phyloP scores from a whole-genome alignment of 1,284 basidiomycete genomes.

The Mrakiaceae sp. region DNA sequence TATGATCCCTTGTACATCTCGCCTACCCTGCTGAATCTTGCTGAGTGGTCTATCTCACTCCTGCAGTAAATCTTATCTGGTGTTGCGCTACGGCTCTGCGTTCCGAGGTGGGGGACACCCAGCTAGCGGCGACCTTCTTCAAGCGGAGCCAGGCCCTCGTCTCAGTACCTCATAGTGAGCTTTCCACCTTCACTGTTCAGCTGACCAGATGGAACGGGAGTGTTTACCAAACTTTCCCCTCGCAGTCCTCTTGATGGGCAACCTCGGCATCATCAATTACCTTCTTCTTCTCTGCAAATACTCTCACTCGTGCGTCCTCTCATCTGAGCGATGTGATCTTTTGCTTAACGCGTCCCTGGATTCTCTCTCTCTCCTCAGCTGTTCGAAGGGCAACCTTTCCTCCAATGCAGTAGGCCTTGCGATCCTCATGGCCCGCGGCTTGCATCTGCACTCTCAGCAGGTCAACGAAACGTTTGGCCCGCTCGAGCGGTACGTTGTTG shows the following conservation, averaged over 20 bases:
- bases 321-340: background rate
- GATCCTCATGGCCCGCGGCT: slow-evolving; percentile 10
- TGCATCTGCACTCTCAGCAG: slow-evolving; percentile 10
- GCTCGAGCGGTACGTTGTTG: slow-evolving; percentile 3
- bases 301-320: slow-evolving; percentile 5
- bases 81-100: slow-evolving; percentile 4
- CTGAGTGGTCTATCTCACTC: background rate
- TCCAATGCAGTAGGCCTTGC: slow-evolving; percentile 13
- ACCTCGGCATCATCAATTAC: slow-evolving; percentile 14
- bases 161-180: slow-evolving; percentile 1
- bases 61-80: background rate
- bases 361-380: background rate
- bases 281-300: slow-evolving; percentile 14
- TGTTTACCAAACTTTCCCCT: background rate
- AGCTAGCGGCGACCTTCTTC: slow-evolving; percentile 1
- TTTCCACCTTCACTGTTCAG: background rate
- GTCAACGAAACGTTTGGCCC: slow-evolving; percentile 13
- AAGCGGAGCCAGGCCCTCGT: slow-evolving; percentile 6
- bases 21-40: background rate
- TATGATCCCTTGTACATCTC: background rate
- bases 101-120: slow-evolving; percentile 2
- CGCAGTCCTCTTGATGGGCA: slow-evolving; percentile 15
- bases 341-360: background rate
- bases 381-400: slow-evolving; percentile 15
- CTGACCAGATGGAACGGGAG: background rate